phyloP scores from a whole-genome alignment of 1,284 basidiomycete species.

The Cutaneotrichosporon mucoides region DNA sequence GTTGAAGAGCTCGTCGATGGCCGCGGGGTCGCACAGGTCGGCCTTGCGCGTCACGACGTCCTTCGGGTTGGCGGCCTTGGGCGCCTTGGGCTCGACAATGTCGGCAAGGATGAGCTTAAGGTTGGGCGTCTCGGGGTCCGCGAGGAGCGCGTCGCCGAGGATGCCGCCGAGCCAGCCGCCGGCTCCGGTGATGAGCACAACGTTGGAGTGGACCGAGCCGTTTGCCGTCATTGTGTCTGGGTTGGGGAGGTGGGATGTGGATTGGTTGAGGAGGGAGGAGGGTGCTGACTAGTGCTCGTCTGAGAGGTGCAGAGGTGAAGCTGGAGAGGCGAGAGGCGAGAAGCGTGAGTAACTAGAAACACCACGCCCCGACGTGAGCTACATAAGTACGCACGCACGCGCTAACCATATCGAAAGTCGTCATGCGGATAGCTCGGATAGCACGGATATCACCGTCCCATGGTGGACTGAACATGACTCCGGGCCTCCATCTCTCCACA shows the following conservation, averaged over 20 bases:
- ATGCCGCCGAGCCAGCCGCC: constrained; percentile 45
- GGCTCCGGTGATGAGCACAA: constrained; percentile 43
- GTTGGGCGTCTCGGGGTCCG: constrained; percentile 39
- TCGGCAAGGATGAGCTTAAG: constrained; percentile 46
- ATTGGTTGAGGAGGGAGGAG: too few species aligned
- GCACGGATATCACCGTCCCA: too few species aligned
- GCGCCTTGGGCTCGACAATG: constrained; percentile 54
- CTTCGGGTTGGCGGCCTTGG: constrained; percentile 42
- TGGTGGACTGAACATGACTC: too few species aligned
- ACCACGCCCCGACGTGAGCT: too few species aligned
- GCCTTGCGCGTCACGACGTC: constrained; percentile 52
- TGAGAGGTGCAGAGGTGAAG: too few species aligned
- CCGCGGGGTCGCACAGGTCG: constrained; percentile 53
- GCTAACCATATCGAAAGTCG: too few species aligned
- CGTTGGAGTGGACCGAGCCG: constrained; percentile 19
- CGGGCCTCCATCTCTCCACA: too few species aligned
- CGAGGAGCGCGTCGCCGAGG: constrained; percentile 38
- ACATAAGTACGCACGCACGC: too few species aligned
- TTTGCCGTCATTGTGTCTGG: constrained; percentile 16
- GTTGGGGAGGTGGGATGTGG: neutral
- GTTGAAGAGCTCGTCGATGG: constrained; percentile 50
- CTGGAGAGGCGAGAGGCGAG: too few species aligned
- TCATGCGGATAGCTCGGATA: too few species aligned
- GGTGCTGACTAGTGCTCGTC: too few species aligned
- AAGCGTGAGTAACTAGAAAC: too few species aligned